A percentile compares a stretch with the other conserved stretches of the same genome.
These are phyloP conservation scores for Chaetomium strumarium DNA, from an alignment of 2,329 filamentous ascomycete species.

Conservation along the genomic window DNA sequence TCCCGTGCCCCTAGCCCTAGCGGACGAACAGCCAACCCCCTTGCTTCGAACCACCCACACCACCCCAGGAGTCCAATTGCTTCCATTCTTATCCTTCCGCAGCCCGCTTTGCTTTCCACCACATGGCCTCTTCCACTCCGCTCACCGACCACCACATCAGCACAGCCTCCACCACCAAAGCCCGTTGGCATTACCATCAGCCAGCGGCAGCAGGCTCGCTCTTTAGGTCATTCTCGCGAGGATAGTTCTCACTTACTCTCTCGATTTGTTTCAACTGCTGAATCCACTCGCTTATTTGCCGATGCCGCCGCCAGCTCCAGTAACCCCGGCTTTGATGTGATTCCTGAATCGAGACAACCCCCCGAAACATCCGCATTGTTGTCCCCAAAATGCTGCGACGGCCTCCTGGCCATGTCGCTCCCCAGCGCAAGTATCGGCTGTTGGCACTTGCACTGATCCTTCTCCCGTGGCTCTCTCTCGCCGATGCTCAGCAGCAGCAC, in stretches of 20 bases:
- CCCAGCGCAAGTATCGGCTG: conserved; percentile 40
- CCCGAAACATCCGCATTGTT: conserved; percentile 24
- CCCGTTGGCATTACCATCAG: not conserved
- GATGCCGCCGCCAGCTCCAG: conserved; percentile 1
- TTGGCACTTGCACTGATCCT: conserved; percentile 54
- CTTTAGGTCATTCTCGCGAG: too few relatives aligned
- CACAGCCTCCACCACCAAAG: not conserved
- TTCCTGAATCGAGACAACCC: conserved; percentile 18
- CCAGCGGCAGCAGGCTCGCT: not conserved
- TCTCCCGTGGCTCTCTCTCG: conserved; percentile 48
- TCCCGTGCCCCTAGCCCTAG: conserved; percentile 17
- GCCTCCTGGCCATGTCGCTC: conserved; percentile 51
- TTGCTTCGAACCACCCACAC: not conserved
- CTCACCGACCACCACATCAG: not conserved
- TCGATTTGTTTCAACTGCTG: not conserved
- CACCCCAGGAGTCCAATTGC: conserved; percentile 15
- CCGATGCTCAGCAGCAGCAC: conserved; percentile 61
- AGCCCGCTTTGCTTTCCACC: conserved; percentile 12
- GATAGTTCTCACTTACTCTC: not conserved
- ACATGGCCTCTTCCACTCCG: conserved; percentile 16
- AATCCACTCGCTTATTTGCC: conserved; percentile 6
- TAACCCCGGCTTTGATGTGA: conserved; percentile 18
- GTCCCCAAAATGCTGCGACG: conserved; percentile 55
- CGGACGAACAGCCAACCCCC: conserved; percentile 12
- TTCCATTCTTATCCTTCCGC: conserved; percentile 22